These are phyloP conservation scores for Suillus plorans DNA, from an alignment of 768 basidiomycete species.

Conservation along the genomic window DNA sequence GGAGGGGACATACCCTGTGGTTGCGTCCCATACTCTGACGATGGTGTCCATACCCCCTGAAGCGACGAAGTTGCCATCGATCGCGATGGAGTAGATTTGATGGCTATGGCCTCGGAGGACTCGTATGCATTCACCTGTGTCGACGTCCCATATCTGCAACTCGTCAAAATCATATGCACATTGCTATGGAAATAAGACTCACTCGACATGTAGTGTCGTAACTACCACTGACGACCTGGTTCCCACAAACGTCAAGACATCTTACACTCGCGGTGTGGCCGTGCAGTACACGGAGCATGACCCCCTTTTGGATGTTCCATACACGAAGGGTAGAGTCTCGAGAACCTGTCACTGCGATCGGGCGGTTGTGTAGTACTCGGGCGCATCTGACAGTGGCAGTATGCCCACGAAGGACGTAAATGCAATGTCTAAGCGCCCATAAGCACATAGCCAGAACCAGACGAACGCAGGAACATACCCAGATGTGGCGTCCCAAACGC, in stretches of 20 bases:
- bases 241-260: slow-evolving; percentile 86
- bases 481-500: slow-evolving; percentile 87
- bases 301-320: slow-evolving; percentile 90
- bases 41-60: slow-evolving; percentile 94
- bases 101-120: slow-evolving; percentile 81
- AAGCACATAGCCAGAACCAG: slow-evolving; percentile 7
- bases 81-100: slow-evolving; percentile 90
- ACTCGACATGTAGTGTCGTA: slow-evolving; percentile 90
- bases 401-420: slow-evolving; percentile 82
- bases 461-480: slow-evolving; percentile 51
- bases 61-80: slow-evolving; percentile 79
- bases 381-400: slow-evolving; percentile 90
- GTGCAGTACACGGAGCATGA: slow-evolving; percentile 57
- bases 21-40: slow-evolving; percentile 86
- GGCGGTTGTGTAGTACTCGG: slow-evolving; percentile 81
- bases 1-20: slow-evolving; percentile 60
- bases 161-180: slow-evolving; percentile 1
- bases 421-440: slow-evolving; percentile 47
- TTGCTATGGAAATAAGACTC: slow-evolving; percentile 21
- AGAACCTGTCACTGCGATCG: slow-evolving; percentile 88
- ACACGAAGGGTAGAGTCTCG: slow-evolving; percentile 84
- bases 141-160: slow-evolving; percentile 81
- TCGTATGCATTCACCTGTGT: slow-evolving; percentile 84
- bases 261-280: slow-evolving; percentile 85
- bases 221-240: slow-evolving; percentile 84